phyloP scores from a whole-genome alignment of 345 rosid genomes.

The Conringia planisiliqua region DNA sequence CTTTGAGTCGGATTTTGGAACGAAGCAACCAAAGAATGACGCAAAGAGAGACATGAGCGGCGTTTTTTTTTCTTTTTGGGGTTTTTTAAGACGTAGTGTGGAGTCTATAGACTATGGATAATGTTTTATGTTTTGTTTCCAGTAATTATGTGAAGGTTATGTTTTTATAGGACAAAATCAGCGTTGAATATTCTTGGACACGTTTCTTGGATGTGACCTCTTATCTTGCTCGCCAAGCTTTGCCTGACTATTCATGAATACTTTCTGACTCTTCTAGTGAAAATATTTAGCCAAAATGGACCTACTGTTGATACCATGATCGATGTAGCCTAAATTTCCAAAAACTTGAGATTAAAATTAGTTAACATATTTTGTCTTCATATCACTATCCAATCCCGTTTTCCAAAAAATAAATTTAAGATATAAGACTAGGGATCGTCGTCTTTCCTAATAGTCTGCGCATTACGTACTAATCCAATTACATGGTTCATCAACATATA shows the following conservation, averaged over 20 bases:
- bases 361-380: neutral
- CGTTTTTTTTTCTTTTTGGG: neutral
- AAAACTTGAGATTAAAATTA: neutral
- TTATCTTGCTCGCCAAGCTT: constrained; percentile 19
- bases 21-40: constrained; percentile 14
- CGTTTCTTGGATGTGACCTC: neutral
- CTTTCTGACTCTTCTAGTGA: neutral
- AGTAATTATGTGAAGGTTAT: neutral
- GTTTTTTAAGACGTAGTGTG: neutral
- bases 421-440: neutral
- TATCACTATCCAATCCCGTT: neutral
- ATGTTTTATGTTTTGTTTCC: neutral
- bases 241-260: neutral
- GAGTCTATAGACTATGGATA: neutral
- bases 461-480: neutral
- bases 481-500: neutral
- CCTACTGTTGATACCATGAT: neutral
- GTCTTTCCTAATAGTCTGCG: neutral
- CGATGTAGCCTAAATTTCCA: neutral
- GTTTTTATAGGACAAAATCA: constrained; percentile 12
- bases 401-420: neutral
- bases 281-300: neutral
- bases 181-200: constrained; percentile 16
- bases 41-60: constrained; percentile 18
- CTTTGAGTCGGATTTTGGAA: neutral